phyloP scores from a whole-genome alignment of 768 basidiomycete genomes.

The Boletus speciosus region DNA sequence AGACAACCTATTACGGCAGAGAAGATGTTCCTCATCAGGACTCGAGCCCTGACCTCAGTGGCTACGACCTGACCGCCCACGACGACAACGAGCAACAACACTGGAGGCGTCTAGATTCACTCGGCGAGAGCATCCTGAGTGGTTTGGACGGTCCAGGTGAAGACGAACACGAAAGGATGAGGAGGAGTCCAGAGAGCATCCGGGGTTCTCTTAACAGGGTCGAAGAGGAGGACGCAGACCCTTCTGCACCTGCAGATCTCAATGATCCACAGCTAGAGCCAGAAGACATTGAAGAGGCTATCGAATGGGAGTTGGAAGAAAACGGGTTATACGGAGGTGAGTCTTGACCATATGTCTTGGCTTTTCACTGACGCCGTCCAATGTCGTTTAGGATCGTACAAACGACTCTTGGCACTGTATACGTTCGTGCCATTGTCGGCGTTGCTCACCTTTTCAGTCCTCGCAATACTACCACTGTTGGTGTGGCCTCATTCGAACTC shows the following conservation, averaged over 20 bases:
- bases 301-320: constrained; percentile 45
- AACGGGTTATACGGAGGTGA: constrained; percentile 49
- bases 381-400: constrained; percentile 55
- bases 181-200: constrained; percentile 36
- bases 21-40: constrained; percentile 14
- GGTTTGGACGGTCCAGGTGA: constrained; percentile 26
- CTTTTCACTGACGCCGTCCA: constrained; percentile 1
- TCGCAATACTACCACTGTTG: constrained; percentile 48
- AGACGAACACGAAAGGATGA: constrained; percentile 23
- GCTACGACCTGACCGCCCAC: constrained; percentile 23
- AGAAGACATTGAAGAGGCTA: constrained; percentile 40
- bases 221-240: constrained; percentile 35
- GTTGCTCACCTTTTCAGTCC: constrained; percentile 44
- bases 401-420: constrained; percentile 51
- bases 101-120: constrained; percentile 32
- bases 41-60: constrained; percentile 11
- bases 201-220: constrained; percentile 34
- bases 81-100: constrained; percentile 22
- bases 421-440: constrained; percentile 57
- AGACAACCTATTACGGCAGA: constrained; percentile 11
- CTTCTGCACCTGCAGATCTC: constrained; percentile 3
- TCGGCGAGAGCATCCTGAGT: constrained; percentile 31
- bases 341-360: constrained; percentile 9
- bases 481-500: constrained; percentile 41
- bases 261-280: constrained; percentile 19